Evolutionary conservation across 2,329 filamentous ascomycete genomes (phyloP), one percentile per base, ranked within the genome.

Genomic region (Alternaria burnsii): DNA sequence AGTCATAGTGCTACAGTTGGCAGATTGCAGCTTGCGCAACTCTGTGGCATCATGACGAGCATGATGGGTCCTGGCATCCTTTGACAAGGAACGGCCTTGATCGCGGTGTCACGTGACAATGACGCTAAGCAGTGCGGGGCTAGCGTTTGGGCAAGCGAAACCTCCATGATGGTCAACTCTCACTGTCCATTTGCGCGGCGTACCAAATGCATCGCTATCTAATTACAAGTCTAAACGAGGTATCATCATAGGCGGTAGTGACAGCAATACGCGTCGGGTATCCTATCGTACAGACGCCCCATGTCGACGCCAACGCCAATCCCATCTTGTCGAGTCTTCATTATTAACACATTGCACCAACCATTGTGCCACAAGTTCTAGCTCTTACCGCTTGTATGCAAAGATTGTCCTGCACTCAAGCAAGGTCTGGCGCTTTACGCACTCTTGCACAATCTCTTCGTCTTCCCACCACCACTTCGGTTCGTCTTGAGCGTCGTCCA

Each of bases 401-500:
- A 72, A 76, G 30, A 80, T 68, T 4, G 74, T 71, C 20, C 71
- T 75, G 48, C 78, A 79, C 46, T 79, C 78, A 43, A 79, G 71
- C n/a, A 75, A 67, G 3, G 78, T 80, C 32, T 71, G 63, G 43
- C 63, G 68, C 53, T 78, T 66, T 28, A 73, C 59, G 55, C 78
- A 79, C 62, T 80, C 78, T 18, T 71, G 63, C 50, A 77, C 63
- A 12, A 80, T 74, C 18, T 75, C 73, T 14, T 73, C 69, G 44
- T 79, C 73, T 51, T 79, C 76, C 78, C 78, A 80, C 76, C 76
- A 80, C 76, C 76, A 79, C 18, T 65, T 66, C 3, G 67, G 62
- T 55, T 77, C 71, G 11, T 59, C 70, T 9, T 70, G 67, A 24
- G 66, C 55, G 28, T 75, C 71, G 20, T 76, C 69, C 10, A 79